These are phyloP conservation scores for Ordospora colligata DNA, from an alignment of 371 early-diverging fungal genomes.

Conservation along the genomic window DNA sequence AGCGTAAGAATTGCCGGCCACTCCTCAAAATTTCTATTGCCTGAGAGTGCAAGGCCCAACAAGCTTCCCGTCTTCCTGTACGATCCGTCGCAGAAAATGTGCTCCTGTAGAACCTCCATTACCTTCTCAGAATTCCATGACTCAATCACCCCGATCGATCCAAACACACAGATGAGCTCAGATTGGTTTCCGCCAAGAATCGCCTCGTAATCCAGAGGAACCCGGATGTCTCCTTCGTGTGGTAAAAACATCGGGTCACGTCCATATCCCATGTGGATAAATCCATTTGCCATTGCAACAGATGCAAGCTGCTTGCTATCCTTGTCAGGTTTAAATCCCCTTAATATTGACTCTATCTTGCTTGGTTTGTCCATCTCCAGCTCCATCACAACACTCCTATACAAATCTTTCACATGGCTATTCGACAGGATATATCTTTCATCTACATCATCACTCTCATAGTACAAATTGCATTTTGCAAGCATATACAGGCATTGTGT, in stretches of 20 bases:
- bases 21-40: slow-evolving; percentile 34
- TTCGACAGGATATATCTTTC: slow-evolving; percentile 32
- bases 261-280: slow-evolving; percentile 48
- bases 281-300: slow-evolving; percentile 40
- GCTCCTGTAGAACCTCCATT: slow-evolving; percentile 47
- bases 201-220: slow-evolving; percentile 20
- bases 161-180: slow-evolving; percentile 18
- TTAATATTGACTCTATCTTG: slow-evolving; percentile 17
- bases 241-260: slow-evolving; percentile 36
- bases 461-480: slow-evolving; percentile 40
- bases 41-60: slow-evolving; percentile 47
- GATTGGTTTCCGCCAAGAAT: slow-evolving; percentile 5
- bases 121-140: slow-evolving; percentile 46
- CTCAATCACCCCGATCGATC: slow-evolving; percentile 50
- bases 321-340: slow-evolving; percentile 38
- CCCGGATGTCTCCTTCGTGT: background rate
- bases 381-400: background rate
- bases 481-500: slow-evolving; percentile 40
- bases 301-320: slow-evolving; percentile 22
- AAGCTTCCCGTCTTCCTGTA: slow-evolving; percentile 35
- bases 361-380: slow-evolving; percentile 33
- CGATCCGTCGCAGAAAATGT: slow-evolving; percentile 45
- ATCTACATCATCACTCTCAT: slow-evolving; percentile 18
- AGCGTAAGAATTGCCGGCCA: slow-evolving; percentile 50
- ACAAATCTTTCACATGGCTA: slow-evolving; percentile 18